These are phyloP conservation scores for Carex littledalei DNA, from an alignment of 176 grass and related monocot genomes.

Conservation along the genomic window DNA sequence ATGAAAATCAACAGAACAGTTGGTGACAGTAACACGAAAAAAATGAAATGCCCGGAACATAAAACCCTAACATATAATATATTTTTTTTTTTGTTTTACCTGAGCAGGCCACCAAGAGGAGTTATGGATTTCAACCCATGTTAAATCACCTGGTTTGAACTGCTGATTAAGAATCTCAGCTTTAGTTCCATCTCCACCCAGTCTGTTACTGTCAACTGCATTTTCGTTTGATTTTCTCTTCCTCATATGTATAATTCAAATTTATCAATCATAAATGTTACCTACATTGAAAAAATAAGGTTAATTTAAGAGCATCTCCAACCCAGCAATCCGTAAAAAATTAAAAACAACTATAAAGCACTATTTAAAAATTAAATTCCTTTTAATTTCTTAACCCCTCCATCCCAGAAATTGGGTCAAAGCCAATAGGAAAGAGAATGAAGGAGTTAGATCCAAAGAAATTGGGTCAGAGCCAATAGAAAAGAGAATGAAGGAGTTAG, in stretches of 20 bases:
- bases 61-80: not conserved
- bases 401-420: no score
- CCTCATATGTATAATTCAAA: constrained; percentile 4
- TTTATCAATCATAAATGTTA: not conserved
- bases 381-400: no score
- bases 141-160: constrained; percentile 60
- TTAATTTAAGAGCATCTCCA: no score
- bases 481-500: no score
- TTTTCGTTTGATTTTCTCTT: not conserved
- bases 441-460: no score
- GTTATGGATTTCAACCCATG: constrained; percentile 57
- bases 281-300: not conserved
- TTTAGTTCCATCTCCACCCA: not conserved
- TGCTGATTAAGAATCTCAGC: constrained; percentile 2
- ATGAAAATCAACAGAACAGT: constrained; percentile 2
- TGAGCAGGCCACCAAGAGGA: constrained; percentile 90
- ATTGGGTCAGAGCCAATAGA: no score
- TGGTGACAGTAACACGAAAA: constrained; percentile 11
- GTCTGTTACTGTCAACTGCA: not conserved
- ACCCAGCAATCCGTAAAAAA: no score
- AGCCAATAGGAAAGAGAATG: no score
- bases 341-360: no score
- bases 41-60: not conserved
- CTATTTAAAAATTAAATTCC: no score
- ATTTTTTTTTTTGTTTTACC: constrained; percentile 32